phyloP scores from a whole-genome alignment of 176 grass and related monocot genomes.

The Cocos nucifera region DNA sequence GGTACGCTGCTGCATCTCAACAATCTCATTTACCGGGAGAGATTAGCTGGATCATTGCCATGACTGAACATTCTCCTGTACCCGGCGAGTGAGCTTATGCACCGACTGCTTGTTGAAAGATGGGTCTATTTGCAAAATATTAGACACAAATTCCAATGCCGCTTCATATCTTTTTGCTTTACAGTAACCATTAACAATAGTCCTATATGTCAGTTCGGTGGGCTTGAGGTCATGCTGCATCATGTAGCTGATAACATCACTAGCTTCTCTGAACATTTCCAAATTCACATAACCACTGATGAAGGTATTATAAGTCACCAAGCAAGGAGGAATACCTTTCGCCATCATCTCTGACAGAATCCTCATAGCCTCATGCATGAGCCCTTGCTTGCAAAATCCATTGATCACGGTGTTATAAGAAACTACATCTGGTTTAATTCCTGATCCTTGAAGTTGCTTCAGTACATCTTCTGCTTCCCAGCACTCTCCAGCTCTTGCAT shows the following conservation, averaged over 20 bases:
- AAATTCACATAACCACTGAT: conserved; percentile 51
- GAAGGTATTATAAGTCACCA: conserved; percentile 71
- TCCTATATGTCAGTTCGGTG: conserved; percentile 63
- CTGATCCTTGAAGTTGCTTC: conserved; percentile 43
- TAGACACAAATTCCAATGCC: conserved; percentile 42
- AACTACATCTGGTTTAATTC: conserved; percentile 61
- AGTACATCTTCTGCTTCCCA: conserved; percentile 75
- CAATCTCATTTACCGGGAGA: too few relatives aligned
- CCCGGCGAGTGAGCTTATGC: conserved; percentile 14
- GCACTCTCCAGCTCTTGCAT: conserved; percentile 60
- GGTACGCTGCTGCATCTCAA: too few relatives aligned
- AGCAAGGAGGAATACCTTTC: conserved; percentile 50
- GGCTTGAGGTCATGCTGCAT: conserved; percentile 61
- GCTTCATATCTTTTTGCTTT: conserved; percentile 51
- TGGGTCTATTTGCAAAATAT: conserved; percentile 35
- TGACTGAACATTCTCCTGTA: conserved; percentile 17
- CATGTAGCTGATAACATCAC: conserved; percentile 80
- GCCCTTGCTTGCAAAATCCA: conserved; percentile 85
- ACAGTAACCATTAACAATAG: conserved; percentile 60
- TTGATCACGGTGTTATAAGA: conserved; percentile 95
- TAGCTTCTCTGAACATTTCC: conserved; percentile 67
- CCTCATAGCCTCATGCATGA: conserved; percentile 74
- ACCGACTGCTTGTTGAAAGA: conserved; percentile 27
- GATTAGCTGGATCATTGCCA: background rate
- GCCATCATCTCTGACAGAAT: conserved; percentile 67